Base-by-base conservation (phyloP, 345 rosid species). In the Toxicodendron radicans region DNA sequence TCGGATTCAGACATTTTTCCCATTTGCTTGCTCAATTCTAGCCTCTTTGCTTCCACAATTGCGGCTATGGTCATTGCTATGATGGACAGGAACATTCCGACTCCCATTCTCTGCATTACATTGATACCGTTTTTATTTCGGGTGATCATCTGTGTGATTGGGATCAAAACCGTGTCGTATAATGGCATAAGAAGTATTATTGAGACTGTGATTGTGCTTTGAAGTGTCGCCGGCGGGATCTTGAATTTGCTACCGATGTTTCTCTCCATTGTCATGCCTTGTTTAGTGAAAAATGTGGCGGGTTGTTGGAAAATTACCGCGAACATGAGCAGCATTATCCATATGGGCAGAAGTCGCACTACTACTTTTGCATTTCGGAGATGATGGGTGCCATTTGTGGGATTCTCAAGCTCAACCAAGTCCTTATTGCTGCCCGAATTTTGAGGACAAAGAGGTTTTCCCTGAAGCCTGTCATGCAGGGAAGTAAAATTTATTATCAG, bases 281-380 rank as follows among this genome's bases (percentile, higher is more conserved):
- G 99, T 73, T 92, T 95, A 9, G 98, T 92, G 63, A 95, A 95
- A 74, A 95, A 95, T 0, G 99, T 95, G 0, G 91, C 85, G 0
- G 98, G 99, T 68, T 86, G 99, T 48, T 90, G 94, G 81, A 92
- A 95, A 73, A 95, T 89, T 49, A 95, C 93, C 0, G 99, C 99
- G 69, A 92, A 95, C 86, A 86, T 87, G 2, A 95, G 88, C 27
- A 95, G 98, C 90, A 86, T 88, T 58, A 90, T 82, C 99, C 99
- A 95, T 30, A 95, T 89, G 1, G 99, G 99, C 71, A 95, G 54
- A 45, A 95, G 85, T 68, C 92, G 79, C 16, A 87, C 67, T 3
- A 92, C 68, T 51, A 84, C 74, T 78, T 79, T 89, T 0, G 77
- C 72, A 67, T 89, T 95, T 79, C 82, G 76, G 0, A 82, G 68